Base-by-base conservation (phyloP, 257 asterid species). In the Solanum bulbocastanum region DNA sequence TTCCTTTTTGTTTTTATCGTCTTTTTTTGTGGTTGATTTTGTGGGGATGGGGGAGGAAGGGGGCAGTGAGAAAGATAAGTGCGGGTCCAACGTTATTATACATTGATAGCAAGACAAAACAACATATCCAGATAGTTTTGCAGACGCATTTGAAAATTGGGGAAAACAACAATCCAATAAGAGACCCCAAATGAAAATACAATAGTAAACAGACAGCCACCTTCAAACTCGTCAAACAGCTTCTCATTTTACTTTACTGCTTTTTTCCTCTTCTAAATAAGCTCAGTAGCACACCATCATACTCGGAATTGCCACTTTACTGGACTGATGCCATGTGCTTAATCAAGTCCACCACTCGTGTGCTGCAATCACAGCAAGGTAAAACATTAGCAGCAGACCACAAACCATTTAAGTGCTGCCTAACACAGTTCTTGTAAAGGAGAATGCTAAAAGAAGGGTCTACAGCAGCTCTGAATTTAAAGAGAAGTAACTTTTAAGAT, bases 261-360 rank as follows among this genome's bases (percentile, higher is more conserved):
- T 27, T 25, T 79, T 15, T 79, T 27, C 39, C 85, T 44, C 40
- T 14, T 42, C 65, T 25, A 44, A 42, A 15, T 79, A 79, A 5
- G 40, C 85, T 44, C 49, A 79, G 66, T 30, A 18, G 18, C 4
- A 8, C 52, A 20, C 49, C 73, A 83, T 23, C 56, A 11, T 25
- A 10, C 52, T 32, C 10, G 74, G 65, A 79, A 44, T 25, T 27
- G 25, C 85, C 85, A 79, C 39, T 79, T 79, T 44, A 79, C 85
- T 44, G 39, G 16, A 76, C 89, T 18, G 95, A 87, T 37, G 98
- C 93, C 87, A 95, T 92, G 91, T 95, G 98, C 75, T 90, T 91
- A 49, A 95, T 91, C 94, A 95, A 87, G 87, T 95, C 98, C 42
- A 95, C 93, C 60, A 95, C 98, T 14, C 97, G 95, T 37, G 95